Percentiles rank a stretch among this genome's conserved stretches.
These are phyloP conservation scores for Oxytropis ochrocephala DNA, from an alignment of 306 rosid species.

Conservation along the genomic window DNA sequence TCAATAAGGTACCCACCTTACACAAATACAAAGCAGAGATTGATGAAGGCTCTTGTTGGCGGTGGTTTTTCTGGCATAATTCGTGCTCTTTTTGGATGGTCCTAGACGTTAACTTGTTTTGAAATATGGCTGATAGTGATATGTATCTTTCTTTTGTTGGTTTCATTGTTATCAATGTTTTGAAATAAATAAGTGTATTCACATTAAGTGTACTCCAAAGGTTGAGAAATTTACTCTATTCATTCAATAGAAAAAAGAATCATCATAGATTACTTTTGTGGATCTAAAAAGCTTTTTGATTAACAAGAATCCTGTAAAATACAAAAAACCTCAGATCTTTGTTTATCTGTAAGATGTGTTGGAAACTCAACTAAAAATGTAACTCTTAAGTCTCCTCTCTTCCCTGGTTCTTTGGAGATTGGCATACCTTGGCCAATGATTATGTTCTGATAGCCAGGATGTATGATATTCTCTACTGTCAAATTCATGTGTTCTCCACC, in stretches of 20 bases:
- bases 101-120: conserved; percentile 23
- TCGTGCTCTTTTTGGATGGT: conserved; percentile 63
- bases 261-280: background rate
- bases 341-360: conserved; percentile 36
- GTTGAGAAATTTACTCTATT: background rate
- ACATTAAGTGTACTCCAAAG: background rate
- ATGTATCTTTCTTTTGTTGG: background rate
- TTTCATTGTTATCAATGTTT: background rate
- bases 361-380: conserved; percentile 69
- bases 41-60: conserved; percentile 64
- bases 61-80: conserved; percentile 44
- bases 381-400: conserved; percentile 58
- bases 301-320: conserved; percentile 40
- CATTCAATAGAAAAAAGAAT: background rate
- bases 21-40: conserved; percentile 52
- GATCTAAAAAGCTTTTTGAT: background rate
- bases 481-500: conserved; percentile 53
- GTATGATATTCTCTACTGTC: conserved; percentile 41
- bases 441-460: conserved; percentile 51
- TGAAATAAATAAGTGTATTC: background rate
- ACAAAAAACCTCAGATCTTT: conserved; percentile 44
- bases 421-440: conserved; percentile 73
- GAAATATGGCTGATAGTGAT: background rate
- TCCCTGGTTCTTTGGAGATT: conserved; percentile 28
- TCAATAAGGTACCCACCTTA: conserved; percentile 84